Conservation (phyloP, 192 early-diverging fungal genomes). For the Mycoemilia scoparia region DNA sequence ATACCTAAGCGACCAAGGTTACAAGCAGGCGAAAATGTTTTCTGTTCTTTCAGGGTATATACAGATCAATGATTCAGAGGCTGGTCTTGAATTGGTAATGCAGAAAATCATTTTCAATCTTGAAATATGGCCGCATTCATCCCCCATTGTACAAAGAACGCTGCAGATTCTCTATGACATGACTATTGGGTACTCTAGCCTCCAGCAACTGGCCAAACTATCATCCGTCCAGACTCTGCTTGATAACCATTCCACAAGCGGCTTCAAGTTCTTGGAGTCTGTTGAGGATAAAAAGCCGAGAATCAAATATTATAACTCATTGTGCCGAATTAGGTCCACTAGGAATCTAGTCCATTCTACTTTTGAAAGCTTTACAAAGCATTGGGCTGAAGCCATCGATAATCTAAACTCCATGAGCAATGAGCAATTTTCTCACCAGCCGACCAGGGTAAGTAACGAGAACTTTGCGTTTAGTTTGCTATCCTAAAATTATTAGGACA, state of each 20-base stretch:
- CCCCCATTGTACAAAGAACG: constrained; percentile 38
- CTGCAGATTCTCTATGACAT: constrained; percentile 62
- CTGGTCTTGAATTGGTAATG: constrained; percentile 15
- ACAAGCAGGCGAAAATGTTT: constrained; percentile 45
- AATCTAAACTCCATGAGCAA: constrained; percentile 33
- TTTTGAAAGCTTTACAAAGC: constrained; percentile 55
- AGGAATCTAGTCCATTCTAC: constrained; percentile 38
- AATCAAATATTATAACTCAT: constrained; percentile 55
- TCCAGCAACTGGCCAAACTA: constrained; percentile 58
- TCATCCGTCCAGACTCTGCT: constrained; percentile 50
- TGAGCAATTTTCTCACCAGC: constrained; percentile 32
- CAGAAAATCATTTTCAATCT: constrained; percentile 38
- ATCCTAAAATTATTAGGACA: background rate
- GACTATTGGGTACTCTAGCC: constrained; percentile 52
- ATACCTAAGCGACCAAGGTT: constrained; percentile 57
- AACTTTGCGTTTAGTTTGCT: background rate
- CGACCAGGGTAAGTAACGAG: constrained; percentile 32
- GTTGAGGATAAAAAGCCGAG: constrained; percentile 41
- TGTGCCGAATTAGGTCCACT: constrained; percentile 57
- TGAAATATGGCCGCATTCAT: constrained; percentile 34
- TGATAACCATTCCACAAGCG: constrained; percentile 47
- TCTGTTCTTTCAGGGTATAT: constrained; percentile 39
- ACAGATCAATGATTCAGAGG: constrained; percentile 41
- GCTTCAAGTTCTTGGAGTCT: constrained; percentile 50
- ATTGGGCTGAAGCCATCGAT: constrained; percentile 37